phyloP scores from a whole-genome alignment of 257 asterid genomes.

The Ajuga chamaepitys region DNA sequence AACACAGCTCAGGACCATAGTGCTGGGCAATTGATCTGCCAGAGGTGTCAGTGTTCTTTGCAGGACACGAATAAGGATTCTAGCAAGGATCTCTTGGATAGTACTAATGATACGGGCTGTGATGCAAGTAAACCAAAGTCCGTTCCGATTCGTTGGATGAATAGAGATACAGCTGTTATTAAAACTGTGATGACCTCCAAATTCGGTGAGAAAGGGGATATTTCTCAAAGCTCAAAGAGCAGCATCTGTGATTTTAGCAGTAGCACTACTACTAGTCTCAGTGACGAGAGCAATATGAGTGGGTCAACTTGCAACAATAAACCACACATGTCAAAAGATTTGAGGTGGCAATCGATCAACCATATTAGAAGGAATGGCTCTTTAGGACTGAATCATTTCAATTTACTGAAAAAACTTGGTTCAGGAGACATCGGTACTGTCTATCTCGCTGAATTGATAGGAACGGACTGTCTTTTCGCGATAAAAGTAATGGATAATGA shows the following conservation, averaged over 20 bases:
- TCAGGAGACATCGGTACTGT: conserved; percentile 91
- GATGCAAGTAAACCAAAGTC: conserved; percentile 19
- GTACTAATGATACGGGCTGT: conserved; percentile 14
- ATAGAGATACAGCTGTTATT: conserved; percentile 20
- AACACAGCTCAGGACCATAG: conserved; percentile 16
- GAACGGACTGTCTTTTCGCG: conserved; percentile 59
- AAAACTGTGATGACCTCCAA: conserved; percentile 31
- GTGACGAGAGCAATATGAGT: conserved; percentile 78
- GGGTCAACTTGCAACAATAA: conserved; percentile 54
- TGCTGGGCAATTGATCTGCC: conserved; percentile 52
- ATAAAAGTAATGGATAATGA: conserved; percentile 95
- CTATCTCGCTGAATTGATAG: conserved; percentile 72
- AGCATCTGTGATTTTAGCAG: conserved; percentile 78
- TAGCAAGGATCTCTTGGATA: conserved; percentile 13
- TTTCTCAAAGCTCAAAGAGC: conserved; percentile 83
- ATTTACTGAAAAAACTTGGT: conserved; percentile 71
- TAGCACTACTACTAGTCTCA: conserved; percentile 68
- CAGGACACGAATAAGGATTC: conserved; percentile 32
- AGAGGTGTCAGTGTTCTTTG: conserved; percentile 74
- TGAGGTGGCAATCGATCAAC: conserved; percentile 69
- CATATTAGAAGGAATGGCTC: conserved; percentile 53
- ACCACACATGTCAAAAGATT: conserved; percentile 89
- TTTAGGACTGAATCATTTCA: conserved; percentile 66
- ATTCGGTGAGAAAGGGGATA: conserved; percentile 47
- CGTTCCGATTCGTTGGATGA: conserved; percentile 19